These are phyloP conservation scores for Vigna angularis DNA, from an alignment of 306 rosid species.

Conservation along the genomic window DNA sequence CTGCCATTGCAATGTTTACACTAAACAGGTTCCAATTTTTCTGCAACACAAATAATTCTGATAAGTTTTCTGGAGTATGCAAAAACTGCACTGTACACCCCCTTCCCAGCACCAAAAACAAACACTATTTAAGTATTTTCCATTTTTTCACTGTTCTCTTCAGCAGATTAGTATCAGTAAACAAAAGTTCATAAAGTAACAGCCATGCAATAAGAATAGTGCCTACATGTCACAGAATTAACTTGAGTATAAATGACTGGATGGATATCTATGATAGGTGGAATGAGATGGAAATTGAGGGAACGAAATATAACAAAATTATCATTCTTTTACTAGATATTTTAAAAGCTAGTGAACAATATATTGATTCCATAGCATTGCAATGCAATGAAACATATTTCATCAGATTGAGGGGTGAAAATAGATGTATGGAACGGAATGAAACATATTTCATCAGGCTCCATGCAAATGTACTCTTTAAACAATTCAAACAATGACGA, in stretches of 20 bases:
- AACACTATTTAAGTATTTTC: neutral
- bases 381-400: neutral
- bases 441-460: neutral
- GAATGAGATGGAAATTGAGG: neutral
- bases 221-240: too few relatives aligned
- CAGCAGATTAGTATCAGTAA: neutral
- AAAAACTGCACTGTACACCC: neutral
- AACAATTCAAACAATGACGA: neutral
- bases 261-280: too few relatives aligned
- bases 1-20: slow-evolving; percentile 91
- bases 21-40: slow-evolving; percentile 96
- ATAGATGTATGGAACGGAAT: neutral
- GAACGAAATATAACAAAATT: neutral
- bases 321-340: neutral
- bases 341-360: neutral
- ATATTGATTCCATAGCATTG: neutral
- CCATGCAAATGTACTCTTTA: neutral
- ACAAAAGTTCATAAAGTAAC: neutral
- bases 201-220: neutral
- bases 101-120: neutral
- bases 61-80: slow-evolving; percentile 14
- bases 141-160: slow-evolving; percentile 17
- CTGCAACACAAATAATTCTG: slow-evolving; percentile 57
- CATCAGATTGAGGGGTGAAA: neutral
- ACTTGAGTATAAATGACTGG: too few relatives aligned